Base-by-base conservation (phyloP, 345 rosid species). In the Gossypium stocksii region DNA sequence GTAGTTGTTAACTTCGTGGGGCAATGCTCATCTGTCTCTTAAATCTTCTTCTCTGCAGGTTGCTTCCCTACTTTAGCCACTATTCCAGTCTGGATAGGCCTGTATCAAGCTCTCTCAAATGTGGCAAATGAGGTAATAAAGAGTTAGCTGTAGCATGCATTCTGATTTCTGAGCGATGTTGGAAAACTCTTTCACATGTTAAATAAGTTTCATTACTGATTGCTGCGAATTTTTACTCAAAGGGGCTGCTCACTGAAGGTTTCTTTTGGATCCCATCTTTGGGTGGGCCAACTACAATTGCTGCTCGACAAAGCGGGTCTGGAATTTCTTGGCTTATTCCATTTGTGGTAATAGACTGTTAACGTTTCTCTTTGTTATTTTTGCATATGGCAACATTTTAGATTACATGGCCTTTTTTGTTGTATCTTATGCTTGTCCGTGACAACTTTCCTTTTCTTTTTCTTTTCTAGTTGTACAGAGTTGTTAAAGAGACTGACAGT, bases 201-300 rank as follows among this genome's bases (percentile, higher is more conserved):
- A 17, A 72, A 43, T 14, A 63, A 44, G 60, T 46, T 46, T 61
- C 54, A 14, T 53, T 71, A 77, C 77, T 76, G 70, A 74, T 79
- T 65, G 52, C 58, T 56, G 65, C 17, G 71, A 63, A 57, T 29
- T 81, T 66, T 69, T 76, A 53, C 54, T 72, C 78, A 48, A 77
- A 95, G 99, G 98, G 98, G 49, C 72, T 91, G 65, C 82, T 93
- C 67, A 95, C 96, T 44, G 98, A 95, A 85, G 99, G 99, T 59
- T 95, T 95, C 93, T 91, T 95, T 78, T 95, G 99, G 98, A 95
- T 95, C 71, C 99, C 99, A 2, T 91, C 99, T 70, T 77, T 95
- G 79, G 94, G 90, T 83, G 98, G 98, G 74, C 99, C 99, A 65
- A 95, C 99, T 67, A 81, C 86, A 62, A 93, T 95, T 74, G 99